A percentile compares a stretch with the other conserved stretches of the same genome.
These are phyloP conservation scores for Aspergillus udagawae DNA, from an alignment of 2,329 filamentous ascomycete species.

Conservation along the genomic window DNA sequence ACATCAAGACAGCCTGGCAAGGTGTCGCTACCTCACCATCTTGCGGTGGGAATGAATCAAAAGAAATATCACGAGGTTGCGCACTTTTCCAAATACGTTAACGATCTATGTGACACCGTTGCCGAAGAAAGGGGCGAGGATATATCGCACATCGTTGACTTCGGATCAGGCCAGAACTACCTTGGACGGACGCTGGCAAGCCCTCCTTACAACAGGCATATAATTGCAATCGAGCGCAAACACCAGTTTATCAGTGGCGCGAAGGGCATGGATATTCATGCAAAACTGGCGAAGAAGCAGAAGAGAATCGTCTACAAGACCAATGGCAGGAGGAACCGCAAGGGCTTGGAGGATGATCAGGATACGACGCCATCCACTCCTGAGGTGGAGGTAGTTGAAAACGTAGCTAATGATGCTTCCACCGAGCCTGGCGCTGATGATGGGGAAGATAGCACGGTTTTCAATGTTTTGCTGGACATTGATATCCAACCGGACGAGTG, in stretches of 20 bases:
- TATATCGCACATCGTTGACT: slow-evolving; percentile 88
- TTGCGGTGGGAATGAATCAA: slow-evolving; percentile 86
- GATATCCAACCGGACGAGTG: slow-evolving; percentile 30
- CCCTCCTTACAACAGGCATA: slow-evolving; percentile 76
- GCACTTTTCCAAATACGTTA: slow-evolving; percentile 82
- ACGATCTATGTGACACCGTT: slow-evolving; percentile 59
- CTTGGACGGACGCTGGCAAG: slow-evolving; percentile 83
- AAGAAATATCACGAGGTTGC: slow-evolving; percentile 95
- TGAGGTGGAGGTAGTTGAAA: background rate
- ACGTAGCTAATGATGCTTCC: slow-evolving; percentile 3
- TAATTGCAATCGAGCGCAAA: slow-evolving; percentile 86
- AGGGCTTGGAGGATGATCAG: slow-evolving; percentile 18
- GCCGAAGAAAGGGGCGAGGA: slow-evolving; percentile 41
- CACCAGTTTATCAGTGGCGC: slow-evolving; percentile 84
- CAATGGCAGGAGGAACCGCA: slow-evolving; percentile 69
- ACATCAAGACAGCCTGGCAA: slow-evolving; percentile 30
- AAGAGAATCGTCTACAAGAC: slow-evolving; percentile 60
- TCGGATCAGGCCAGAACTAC: slow-evolving; percentile 96
- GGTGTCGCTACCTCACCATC: slow-evolving; percentile 61
- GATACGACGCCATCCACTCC: slow-evolving; percentile 2
- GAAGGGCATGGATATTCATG: slow-evolving; percentile 76
- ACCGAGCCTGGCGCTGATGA: slow-evolving; percentile 10
- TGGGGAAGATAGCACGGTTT: slow-evolving; percentile 23
- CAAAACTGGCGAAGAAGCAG: slow-evolving; percentile 68
- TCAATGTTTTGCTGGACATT: slow-evolving; percentile 34